Conservation (phyloP, 192 early-diverging fungal species). For the Chytriomyces confervae region DNA sequence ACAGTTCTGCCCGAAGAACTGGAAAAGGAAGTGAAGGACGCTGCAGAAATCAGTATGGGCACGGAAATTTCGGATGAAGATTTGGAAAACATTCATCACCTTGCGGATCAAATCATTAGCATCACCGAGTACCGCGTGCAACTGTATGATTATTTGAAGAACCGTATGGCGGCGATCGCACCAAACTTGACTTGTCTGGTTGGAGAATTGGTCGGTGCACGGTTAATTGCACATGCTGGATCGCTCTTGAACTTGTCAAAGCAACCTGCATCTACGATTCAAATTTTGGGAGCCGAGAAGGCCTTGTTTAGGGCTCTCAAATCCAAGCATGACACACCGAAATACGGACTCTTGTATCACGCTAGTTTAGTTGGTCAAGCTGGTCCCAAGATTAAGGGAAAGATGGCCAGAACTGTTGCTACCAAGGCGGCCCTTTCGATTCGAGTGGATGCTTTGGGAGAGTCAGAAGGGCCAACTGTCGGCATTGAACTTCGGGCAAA, state of each 20-base stretch:
- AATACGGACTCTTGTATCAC: constrained; percentile 98
- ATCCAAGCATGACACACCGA: constrained; percentile 95
- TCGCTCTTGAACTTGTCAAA: constrained; percentile 95
- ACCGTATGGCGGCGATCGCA: constrained; percentile 82
- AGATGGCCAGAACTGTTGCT: constrained; percentile 93
- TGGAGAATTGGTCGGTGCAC: constrained; percentile 95
- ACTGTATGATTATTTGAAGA: constrained; percentile 96
- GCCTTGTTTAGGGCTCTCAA: constrained; percentile 98
- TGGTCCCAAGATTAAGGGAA: constrained; percentile 94
- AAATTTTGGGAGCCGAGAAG: constrained; percentile 98
- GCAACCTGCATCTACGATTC: constrained; percentile 96
- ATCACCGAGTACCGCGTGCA: constrained; percentile 94
- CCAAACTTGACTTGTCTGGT: constrained; percentile 81
- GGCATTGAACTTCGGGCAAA: constrained; percentile 87
- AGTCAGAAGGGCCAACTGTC: constrained; percentile 68
- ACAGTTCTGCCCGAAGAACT: constrained; percentile 89
- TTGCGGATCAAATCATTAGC: constrained; percentile 95
- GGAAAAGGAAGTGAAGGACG: constrained; percentile 91
- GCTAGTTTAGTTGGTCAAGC: constrained; percentile 96
- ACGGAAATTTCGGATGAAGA: constrained; percentile 97
- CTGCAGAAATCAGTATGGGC: constrained; percentile 99
- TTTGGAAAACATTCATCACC: constrained; percentile 92
- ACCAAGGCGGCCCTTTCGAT: constrained; percentile 90
- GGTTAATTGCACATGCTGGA: constrained; percentile 95
- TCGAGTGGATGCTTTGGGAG: constrained; percentile 88